Percentiles rank a stretch among this genome's conserved stretches.
Evolutionary conservation across 805 yeast genomes (phyloP).

Genomic region (Kazachstania martiniae): DNA sequence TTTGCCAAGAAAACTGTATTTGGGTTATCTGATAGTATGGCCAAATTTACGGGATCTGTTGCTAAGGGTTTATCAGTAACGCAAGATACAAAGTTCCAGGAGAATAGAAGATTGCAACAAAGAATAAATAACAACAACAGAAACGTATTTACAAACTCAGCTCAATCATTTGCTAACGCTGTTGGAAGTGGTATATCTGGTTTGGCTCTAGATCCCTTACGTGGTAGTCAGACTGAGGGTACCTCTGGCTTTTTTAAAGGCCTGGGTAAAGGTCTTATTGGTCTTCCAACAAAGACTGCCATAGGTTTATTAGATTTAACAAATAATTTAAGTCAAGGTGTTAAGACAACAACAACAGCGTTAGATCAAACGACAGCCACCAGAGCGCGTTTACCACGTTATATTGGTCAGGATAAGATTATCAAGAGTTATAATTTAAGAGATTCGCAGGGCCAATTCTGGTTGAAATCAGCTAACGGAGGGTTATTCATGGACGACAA

Average conservation of each 20-base stretch:
- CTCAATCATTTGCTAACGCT: conserved; percentile 79
- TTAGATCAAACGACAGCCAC: conserved; percentile 70
- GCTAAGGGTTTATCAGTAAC: conserved; percentile 92
- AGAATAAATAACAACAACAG: conserved; percentile 76
- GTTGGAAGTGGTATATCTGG: conserved; percentile 83
- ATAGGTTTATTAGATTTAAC: conserved; percentile 92
- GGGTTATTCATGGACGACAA: conserved; percentile 63
- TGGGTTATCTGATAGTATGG: conserved; percentile 88
- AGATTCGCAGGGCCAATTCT: conserved; percentile 89
- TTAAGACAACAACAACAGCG: conserved; percentile 82
- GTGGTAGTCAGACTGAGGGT: conserved; percentile 84
- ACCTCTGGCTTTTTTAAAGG: conserved; percentile 90
- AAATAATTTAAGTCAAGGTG: conserved; percentile 86
- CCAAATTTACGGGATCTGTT: conserved; percentile 85
- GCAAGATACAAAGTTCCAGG: conserved; percentile 76
- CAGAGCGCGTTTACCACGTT: conserved; percentile 75
- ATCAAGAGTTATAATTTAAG: conserved; percentile 66
- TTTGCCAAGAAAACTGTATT: conserved; percentile 90
- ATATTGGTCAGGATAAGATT: conserved; percentile 56
- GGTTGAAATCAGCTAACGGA: conserved; percentile 78
- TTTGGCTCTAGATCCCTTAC: conserved; percentile 79
- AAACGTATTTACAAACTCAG: conserved; percentile 76
- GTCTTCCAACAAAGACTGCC: conserved; percentile 93
- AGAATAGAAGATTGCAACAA: conserved; percentile 60
- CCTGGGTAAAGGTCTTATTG: conserved; percentile 87